Percentiles rank a stretch among this genome's conserved stretches.
Conservation (phyloP, 148 eudicot species). For the Silene conica region DNA sequence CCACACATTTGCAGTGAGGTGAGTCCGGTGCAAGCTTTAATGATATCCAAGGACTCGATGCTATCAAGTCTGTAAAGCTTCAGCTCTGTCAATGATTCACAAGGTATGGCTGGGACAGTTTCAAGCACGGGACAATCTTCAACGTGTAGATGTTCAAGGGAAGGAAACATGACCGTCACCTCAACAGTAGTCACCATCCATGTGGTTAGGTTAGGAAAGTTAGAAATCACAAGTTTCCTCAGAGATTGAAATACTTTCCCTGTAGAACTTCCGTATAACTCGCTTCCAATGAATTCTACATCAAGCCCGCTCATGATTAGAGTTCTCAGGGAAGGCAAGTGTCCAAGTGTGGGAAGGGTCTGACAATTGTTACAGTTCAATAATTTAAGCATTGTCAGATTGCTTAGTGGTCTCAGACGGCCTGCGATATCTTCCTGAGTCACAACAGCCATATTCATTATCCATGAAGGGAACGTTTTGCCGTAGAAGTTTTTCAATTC, state of each 20-base stretch:
- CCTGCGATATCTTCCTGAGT: not conserved
- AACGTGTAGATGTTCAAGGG: slow-evolving; percentile 6
- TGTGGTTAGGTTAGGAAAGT: not conserved
- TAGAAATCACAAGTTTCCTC: not conserved
- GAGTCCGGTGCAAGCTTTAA: slow-evolving; percentile 3
- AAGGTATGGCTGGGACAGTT: not conserved
- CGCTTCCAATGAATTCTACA: not conserved
- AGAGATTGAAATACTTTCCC: not conserved
- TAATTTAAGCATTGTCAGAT: not conserved
- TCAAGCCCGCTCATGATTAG: not conserved
- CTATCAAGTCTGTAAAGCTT: slow-evolving; percentile 1
- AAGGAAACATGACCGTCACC: not conserved
- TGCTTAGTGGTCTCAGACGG: not conserved
- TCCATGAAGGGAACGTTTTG: not conserved
- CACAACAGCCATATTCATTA: not conserved
- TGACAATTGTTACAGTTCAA: not conserved
- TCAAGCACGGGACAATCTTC: not conserved
- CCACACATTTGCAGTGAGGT: not conserved
- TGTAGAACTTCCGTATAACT: not conserved
- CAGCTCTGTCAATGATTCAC: slow-evolving; percentile 1
- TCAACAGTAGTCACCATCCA: not conserved
- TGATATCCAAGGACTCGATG: slow-evolving; percentile 14
- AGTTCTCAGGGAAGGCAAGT: not conserved
- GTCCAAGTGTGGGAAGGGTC: slow-evolving; percentile 6
- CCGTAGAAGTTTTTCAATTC: not conserved